A percentile compares a stretch with the other conserved stretches of the same genome.
Conservation (phyloP, 2,329 filamentous ascomycete species). For the Magnaporthiopsis poae region DNA sequence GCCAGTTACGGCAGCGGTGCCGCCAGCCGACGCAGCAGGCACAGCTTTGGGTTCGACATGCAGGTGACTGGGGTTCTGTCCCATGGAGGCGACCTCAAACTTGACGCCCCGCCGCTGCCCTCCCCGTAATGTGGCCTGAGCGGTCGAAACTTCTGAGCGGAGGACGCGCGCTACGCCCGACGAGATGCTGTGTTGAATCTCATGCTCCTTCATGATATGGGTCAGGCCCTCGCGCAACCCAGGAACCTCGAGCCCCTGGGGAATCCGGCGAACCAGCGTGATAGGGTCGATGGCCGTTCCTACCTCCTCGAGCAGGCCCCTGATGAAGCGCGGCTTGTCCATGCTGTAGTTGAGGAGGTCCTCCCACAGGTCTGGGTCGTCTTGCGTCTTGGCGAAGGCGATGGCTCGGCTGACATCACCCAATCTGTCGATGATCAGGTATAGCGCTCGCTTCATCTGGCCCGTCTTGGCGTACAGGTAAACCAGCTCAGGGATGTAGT, state of each 20-base stretch:
- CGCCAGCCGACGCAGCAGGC: slow-evolving; percentile 12
- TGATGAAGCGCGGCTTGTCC: slow-evolving; percentile 93
- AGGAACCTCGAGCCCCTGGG: slow-evolving; percentile 84
- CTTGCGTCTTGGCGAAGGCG: slow-evolving; percentile 83
- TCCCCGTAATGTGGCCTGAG: slow-evolving; percentile 68
- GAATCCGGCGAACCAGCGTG: slow-evolving; percentile 78
- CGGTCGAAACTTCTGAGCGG: slow-evolving; percentile 73
- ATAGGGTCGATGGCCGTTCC: slow-evolving; percentile 91
- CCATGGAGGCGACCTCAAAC: slow-evolving; percentile 60
- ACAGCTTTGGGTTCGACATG: slow-evolving; percentile 33
- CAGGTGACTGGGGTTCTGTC: slow-evolving; percentile 26
- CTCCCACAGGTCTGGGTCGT: slow-evolving; percentile 88
- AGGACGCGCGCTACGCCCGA: slow-evolving; percentile 80
- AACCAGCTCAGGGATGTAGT: slow-evolving; percentile 86
- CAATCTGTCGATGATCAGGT: slow-evolving; percentile 87
- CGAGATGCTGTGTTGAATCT: slow-evolving; percentile 87
- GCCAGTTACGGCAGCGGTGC: slow-evolving; percentile 12
- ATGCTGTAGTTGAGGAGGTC: slow-evolving; percentile 91
- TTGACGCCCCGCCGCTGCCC: slow-evolving; percentile 80
- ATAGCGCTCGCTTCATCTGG: slow-evolving; percentile 81
- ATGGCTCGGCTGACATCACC: slow-evolving; percentile 88
- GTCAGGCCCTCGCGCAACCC: slow-evolving; percentile 79
- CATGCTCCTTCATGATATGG: slow-evolving; percentile 88
- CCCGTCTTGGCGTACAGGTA: slow-evolving; percentile 92
- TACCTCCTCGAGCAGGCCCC: slow-evolving; percentile 81